Conservation (phyloP, 148 eudicot genomes). For the Tetragonia tetragonoides region DNA sequence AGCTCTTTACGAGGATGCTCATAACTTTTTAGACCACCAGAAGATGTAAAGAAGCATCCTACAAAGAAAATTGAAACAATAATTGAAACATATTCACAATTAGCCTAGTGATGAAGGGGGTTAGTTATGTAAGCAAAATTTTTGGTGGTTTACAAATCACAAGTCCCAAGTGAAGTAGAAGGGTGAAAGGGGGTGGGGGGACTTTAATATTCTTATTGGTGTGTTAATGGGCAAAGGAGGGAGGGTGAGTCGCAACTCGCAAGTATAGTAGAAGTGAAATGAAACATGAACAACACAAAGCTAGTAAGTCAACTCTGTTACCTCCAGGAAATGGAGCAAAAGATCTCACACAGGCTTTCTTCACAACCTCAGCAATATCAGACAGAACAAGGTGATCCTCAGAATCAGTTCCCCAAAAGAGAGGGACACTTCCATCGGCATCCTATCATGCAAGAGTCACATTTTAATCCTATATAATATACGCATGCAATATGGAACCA, state of each 20-base stretch:
- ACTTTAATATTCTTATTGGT: no score
- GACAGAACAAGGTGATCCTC: slow-evolving; percentile 77
- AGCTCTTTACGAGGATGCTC: slow-evolving; percentile 68
- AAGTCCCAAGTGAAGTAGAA: no score
- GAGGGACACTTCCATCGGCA: slow-evolving; percentile 88
- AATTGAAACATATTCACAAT: not conserved
- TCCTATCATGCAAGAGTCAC: slow-evolving; percentile 44
- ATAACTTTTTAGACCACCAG: slow-evolving; percentile 71
- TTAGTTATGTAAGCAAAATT: no score
- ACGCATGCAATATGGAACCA: slow-evolving; percentile 1
- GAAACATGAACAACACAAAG: not conserved
- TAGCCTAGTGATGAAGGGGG: not conserved
- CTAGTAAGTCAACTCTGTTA: slow-evolving; percentile 1
- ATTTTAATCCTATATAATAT: not conserved
- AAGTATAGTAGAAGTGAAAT: not conserved
- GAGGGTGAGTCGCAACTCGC: no score
- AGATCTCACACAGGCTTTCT: slow-evolving; percentile 46
- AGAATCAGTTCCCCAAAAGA: slow-evolving; percentile 90
- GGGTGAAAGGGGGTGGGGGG: no score
- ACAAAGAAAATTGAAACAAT: not conserved
- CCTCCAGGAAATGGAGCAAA: slow-evolving; percentile 44
- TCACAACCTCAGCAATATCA: slow-evolving; percentile 59
- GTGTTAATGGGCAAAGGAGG: no score
- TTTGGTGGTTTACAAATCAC: no score
- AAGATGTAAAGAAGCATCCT: slow-evolving; percentile 77